Base-by-base conservation (phyloP, 2,329 filamentous ascomycete genomes). In the Colletotrichum shisoi region DNA sequence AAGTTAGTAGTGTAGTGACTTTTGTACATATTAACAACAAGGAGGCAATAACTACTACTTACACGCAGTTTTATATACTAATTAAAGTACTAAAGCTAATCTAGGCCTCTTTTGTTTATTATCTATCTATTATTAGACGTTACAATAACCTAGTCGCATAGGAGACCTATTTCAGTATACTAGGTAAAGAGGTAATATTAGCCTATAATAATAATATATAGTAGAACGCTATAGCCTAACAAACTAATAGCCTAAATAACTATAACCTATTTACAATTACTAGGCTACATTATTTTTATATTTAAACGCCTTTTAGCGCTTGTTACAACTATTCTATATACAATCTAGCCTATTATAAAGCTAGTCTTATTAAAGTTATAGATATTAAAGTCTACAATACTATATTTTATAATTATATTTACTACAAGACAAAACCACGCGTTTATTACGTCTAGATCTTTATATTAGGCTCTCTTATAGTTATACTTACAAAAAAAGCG, bases 301-400 rank as follows among this genome's bases (percentile, higher is more conserved):
- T 48, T 69, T 52, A 62, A 67, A 44, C 52, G 51, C 58, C 70
- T 67, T 51, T 76, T 67, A 48, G 69, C 63, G 37, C 63, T 57
- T 68, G 70, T 76, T 52, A 77, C 62, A 49, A 77, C 72, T 52
- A 74, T 73, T 9, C 56, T 44, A 12, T 57, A 52, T 1, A n/a
- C 63, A 57, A 75, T 76, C 24, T 74, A 67, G 60, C 74, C 74
- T 48, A 78, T 77, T 37, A 72, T 69, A 71, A 48, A 48, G 8
- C 19, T 9, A 48, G 19, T 48, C 21, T 48, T 24, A 48, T 48
- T 24, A 24, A 48, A 48, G 19, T 48, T 48, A 11, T 48, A 48
- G 6, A 48, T 48, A 48, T 48, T 19, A 21, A 0, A 48, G 2
- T 2, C 8, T 4, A 24, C 1, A 4, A 48, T 48, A 12, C 19